Base-by-base conservation (phyloP, 1,139 yeast species). In the Scheffersomyces stambukii region DNA sequence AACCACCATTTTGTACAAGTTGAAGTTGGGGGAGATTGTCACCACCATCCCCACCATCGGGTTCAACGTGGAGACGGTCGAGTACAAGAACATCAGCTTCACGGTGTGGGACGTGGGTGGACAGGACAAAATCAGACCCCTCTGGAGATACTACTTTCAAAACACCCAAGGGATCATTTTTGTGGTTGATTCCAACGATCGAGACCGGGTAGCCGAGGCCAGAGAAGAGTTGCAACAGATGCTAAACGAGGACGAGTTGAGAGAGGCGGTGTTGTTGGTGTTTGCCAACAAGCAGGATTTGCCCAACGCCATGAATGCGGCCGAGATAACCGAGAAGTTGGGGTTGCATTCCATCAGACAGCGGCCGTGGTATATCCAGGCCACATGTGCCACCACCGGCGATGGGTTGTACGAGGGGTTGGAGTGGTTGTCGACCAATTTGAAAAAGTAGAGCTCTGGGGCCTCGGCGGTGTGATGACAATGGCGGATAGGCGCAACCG, bases 51-150 rank as follows among this genome's bases (percentile, higher is more conserved):
- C 65, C 36, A 59, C 65, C 22, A 59, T 59, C 41, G 65, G 65
- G 16, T 59, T 59, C 42, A 59, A 59, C 37, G 65, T 59, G 31
- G 65, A 59, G 43, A 59, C 65, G 12, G 65, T 59, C 28, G 64
- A 59, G 38, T 59, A 59, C 46, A 59, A 59, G 42, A 59, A 59
- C 43, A 59, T 59, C 40, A 50, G 61, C 16, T 59, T 59, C 36
- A 59, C 64, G 10, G 65, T 59, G 24, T 59, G 65, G 65, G 65
- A 59, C 46, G 64, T 59, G 30, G 65, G 65, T 54, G 65, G 65
- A 45, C 65, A 59, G 44, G 62, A 57, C 41, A 59, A 58, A 42
- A 59, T 59, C 37, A 46, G 65, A 45, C 65, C 65, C 25, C 57
- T 59, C 41, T 59, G 65, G 65, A 55, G 65, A 48, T 59, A 59